Conservation (phyloP, 1,139 yeast species). For the Arxiozyma slooffiae region DNA sequence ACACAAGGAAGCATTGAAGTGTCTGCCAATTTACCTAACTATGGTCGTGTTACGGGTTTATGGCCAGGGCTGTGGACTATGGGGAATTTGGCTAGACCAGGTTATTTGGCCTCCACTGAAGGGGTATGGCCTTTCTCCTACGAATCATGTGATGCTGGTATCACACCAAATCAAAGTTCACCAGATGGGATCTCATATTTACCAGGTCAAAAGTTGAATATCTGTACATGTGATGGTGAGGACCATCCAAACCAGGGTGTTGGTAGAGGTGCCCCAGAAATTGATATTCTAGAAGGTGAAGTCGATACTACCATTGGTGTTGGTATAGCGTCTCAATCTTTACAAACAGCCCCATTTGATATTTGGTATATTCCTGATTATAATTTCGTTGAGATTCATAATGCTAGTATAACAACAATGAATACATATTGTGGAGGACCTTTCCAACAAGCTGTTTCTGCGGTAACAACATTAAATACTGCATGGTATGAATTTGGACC, state of each 20-base stretch:
- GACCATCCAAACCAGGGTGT: conserved; percentile 71
- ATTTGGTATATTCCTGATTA: conserved; percentile 81
- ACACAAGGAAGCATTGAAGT: conserved; percentile 67
- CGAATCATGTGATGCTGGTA: conserved; percentile 74
- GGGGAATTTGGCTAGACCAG: conserved; percentile 82
- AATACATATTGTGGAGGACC: conserved; percentile 79
- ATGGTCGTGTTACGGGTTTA: conserved; percentile 58
- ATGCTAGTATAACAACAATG: conserved; percentile 54
- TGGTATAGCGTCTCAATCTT: conserved; percentile 73
- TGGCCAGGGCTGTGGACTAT: conserved; percentile 92
- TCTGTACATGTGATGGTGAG: conserved; percentile 65
- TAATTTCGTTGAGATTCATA: conserved; percentile 55
- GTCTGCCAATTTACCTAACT: conserved; percentile 62
- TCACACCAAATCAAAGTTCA: conserved; percentile 79
- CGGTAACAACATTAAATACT: conserved; percentile 55
- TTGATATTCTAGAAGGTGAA: conserved; percentile 75
- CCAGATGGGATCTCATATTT: conserved; percentile 71
- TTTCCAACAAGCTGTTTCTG: conserved; percentile 76
- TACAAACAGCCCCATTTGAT: conserved; percentile 78
- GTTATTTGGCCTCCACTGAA: conserved; percentile 66
- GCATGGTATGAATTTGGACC: conserved; percentile 67
- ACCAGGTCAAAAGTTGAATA: conserved; percentile 64
- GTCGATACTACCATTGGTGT: conserved; percentile 39
- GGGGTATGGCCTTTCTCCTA: conserved; percentile 94
- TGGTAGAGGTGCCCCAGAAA: conserved; percentile 88